Base-by-base conservation (phyloP, 140 eudicot species). In the Senecio squalidus region DNA sequence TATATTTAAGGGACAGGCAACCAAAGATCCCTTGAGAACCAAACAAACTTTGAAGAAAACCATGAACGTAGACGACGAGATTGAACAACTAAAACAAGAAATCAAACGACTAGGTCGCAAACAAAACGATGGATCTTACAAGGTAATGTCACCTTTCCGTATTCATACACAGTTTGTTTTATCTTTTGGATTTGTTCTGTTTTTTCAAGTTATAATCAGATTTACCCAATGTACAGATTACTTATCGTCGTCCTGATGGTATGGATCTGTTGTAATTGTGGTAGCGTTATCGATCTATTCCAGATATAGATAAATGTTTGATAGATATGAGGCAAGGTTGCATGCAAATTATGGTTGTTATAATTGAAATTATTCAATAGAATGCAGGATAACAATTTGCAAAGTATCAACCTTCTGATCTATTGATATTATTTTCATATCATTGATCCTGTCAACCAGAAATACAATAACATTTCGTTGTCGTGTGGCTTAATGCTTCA, bases 31-130 rank as follows among this genome's bases (percentile, higher is more conserved):
- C 75, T 28, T 9, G 38, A 46, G 36, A 55, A 55, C n/a, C 13
- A 51, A 62, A 54, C 59, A 71, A 53, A 70, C 49, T 26, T 54
- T 18, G 28, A 53, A 50, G 44, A 65, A 71, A 60, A 79, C 41
- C 63, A 92, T 92, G 98, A 84, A 92, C 69, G 98, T 92, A 2
- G 96, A 82, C 15, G 95, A 92, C 66, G 98, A 92, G 64, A 88
- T 92, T 22, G 93, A 70, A 40, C 87, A 77, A 26, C 89, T 92
- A 59, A 77, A 54, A 70, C 76, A 81, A 76, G 98, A 92, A 81
- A 92, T 92, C 81, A 75, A 77, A 72, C 88, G 98, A 62, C 94
- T 92, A 14, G 98, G 98, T 55, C 66, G 29, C 65, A 66, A 71
- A 65, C 95, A 92, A 77, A 57, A 34, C 26, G 95, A 92, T 78